Evolutionary conservation across 2,329 filamentous ascomycete species (phyloP).

Genomic region (Aotearoamyces nothofagi): DNA sequence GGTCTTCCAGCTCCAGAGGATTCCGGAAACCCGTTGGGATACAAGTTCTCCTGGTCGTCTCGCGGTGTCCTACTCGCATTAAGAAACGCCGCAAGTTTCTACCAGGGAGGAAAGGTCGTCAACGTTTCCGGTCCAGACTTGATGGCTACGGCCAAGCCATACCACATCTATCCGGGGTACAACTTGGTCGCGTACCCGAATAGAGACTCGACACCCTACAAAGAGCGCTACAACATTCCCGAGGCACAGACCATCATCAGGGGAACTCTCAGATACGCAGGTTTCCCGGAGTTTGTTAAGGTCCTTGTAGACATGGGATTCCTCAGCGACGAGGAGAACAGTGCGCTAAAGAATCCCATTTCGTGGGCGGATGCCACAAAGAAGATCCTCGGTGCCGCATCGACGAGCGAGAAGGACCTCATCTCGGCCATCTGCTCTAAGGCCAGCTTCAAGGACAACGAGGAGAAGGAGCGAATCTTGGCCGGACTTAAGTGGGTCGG

Average conservation of each 20-base stretch:
- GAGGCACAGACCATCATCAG: conserved; percentile 80
- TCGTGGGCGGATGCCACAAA: conserved; percentile 77
- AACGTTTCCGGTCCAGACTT: conserved; percentile 52
- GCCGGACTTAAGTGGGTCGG: conserved; percentile 57
- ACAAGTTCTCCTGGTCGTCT: conserved; percentile 72
- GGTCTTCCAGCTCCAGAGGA: conserved; percentile 57
- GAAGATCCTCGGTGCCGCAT: conserved; percentile 56
- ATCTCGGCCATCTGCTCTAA: conserved; percentile 59
- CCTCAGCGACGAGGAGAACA: conserved; percentile 54
- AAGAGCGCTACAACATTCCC: conserved; percentile 79
- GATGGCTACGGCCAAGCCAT: conserved; percentile 80
- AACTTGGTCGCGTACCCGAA: conserved; percentile 89
- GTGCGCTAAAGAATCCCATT: conserved; percentile 49
- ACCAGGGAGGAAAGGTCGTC: conserved; percentile 62
- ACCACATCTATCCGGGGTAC: conserved; percentile 79
- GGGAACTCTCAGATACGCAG: conserved; percentile 72
- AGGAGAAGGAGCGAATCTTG: conserved; percentile 56
- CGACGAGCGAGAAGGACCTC: conserved; percentile 53
- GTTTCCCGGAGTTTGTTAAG: conserved; percentile 84
- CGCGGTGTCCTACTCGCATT: conserved; percentile 81
- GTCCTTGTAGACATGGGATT: conserved; percentile 82
- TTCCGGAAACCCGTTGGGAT: conserved; percentile 81
- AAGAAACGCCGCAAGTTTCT: conserved; percentile 72
- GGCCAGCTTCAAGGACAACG: conserved; percentile 52
- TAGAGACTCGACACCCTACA: conserved; percentile 77